Base-by-base conservation (phyloP, 306 rosid species). In the Quercus aquifolioides region DNA sequence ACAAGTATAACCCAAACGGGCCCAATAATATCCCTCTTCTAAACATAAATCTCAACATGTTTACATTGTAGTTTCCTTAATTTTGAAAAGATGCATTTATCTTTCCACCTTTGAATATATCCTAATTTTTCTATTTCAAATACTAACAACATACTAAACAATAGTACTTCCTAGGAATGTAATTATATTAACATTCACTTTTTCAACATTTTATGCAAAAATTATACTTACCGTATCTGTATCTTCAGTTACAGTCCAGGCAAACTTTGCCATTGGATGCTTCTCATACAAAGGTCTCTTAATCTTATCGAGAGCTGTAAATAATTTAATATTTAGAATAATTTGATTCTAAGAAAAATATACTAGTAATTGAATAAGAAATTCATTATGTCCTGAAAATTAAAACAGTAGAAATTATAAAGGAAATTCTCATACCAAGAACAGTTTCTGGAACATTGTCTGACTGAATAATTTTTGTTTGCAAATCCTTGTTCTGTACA, bases 191-290 rank as follows among this genome's bases (percentile, higher is more conserved):
- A 31, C 31, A 30, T n/a, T 31, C 56, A 75, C n/a, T 62, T 55
- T 63, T 71, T 71, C 58, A 35, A 52, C 67, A 54, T 11, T 74
- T 41, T 28, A 63, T 35, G 55, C 31, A 65, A 71, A 76, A 76
- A 46, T 63, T 69, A 74, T 55, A 81, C 90, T 80, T 67, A 94
- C 97, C 65, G 91, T 89, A 78, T 94, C 97, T 49, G 84, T 75
- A 78, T 92, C 97, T 82, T 94, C 95, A 6, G 92, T 69, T 86
- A 88, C 79, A 43, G 94, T 92, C 94, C 93, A 92, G 25, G 97
- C 80, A 77, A 92, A 94, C 74, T 89, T 91, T 77, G 79, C 82
- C 95, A 93, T 93, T 19, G 98, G 98, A 85, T 91, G 97, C 89
- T 92, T 94, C 76, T 79, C 90, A 80, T 92, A 92, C 78, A 94